phyloP scores from a whole-genome alignment of 352 stramenopile genomes.

The Pythium aquatile region DNA sequence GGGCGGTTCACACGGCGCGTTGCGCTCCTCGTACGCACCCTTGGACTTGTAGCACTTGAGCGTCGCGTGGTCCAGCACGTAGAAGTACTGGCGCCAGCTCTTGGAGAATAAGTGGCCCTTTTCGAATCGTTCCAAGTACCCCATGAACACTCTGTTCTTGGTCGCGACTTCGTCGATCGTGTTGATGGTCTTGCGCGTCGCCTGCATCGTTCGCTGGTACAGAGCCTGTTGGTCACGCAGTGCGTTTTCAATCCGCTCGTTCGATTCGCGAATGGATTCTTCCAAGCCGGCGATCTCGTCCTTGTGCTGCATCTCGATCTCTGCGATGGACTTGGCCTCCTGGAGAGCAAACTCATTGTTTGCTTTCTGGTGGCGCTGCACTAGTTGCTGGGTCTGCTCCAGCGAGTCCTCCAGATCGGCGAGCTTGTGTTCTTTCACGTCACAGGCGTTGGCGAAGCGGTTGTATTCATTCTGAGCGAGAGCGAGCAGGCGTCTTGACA shows the following conservation, averaged over 20 bases:
- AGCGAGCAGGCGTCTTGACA: constrained; percentile 44
- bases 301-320: constrained; percentile 45
- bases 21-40: constrained; percentile 64
- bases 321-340: constrained; percentile 44
- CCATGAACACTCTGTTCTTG: constrained; percentile 61
- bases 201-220: constrained; percentile 78
- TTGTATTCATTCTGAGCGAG: constrained; percentile 59
- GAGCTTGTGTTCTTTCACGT: constrained; percentile 48
- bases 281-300: constrained; percentile 41
- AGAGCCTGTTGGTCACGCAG: constrained; percentile 58
- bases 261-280: constrained; percentile 35
- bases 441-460: constrained; percentile 51
- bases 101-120: constrained; percentile 72
- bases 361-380: constrained; percentile 42
- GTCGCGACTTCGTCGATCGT: constrained; percentile 69
- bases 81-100: constrained; percentile 79
- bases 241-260: constrained; percentile 46
- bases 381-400: constrained; percentile 44
- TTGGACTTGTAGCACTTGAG: constrained; percentile 79
- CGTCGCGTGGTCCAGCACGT: constrained; percentile 61
- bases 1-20: constrained; percentile 42
- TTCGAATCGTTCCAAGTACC: constrained; percentile 76
- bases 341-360: constrained; percentile 52
- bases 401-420: constrained; percentile 49
- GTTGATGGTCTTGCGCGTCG: constrained; percentile 71